Evolutionary conservation across 768 basidiomycete genomes (phyloP).

Genomic region (Naematelia aurantialba): DNA sequence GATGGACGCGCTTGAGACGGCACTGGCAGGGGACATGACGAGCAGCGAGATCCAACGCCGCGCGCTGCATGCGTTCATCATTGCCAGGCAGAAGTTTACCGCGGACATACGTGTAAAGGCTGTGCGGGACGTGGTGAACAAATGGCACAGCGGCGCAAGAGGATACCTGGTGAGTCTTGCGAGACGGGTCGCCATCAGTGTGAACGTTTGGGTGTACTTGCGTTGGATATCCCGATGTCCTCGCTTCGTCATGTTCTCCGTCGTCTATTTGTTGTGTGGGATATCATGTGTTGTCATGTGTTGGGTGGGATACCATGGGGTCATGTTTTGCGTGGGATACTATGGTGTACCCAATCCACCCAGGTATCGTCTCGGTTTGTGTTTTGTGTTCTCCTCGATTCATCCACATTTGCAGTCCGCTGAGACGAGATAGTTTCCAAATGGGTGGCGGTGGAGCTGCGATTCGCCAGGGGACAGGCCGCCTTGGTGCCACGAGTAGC

Average conservation of each 20-base stretch:
- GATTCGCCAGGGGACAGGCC: neutral
- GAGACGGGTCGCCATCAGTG: too few relatives aligned
- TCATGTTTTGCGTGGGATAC: too few relatives aligned
- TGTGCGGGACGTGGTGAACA: conserved; percentile 6
- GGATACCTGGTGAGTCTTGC: conserved; percentile 11
- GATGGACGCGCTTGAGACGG: neutral
- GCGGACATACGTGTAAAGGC: neutral
- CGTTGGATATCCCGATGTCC: neutral
- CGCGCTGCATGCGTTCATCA: conserved; percentile 14
- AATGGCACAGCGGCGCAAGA: conserved; percentile 7
- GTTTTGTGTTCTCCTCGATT: too few relatives aligned
- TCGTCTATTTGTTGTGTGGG: too few relatives aligned
- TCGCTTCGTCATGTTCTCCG: conserved; percentile 8
- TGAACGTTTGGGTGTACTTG: neutral
- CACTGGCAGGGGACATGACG: neutral
- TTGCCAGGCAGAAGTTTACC: conserved; percentile 11
- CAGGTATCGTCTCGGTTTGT: too few relatives aligned
- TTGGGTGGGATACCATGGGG: too few relatives aligned
- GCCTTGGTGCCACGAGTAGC: neutral
- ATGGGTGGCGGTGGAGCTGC: neutral
- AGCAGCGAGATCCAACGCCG: conserved; percentile 6
- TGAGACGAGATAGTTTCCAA: neutral
- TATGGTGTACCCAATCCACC: too few relatives aligned
- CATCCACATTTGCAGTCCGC: too few relatives aligned
- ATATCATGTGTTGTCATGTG: too few relatives aligned